A percentile compares a stretch with the other conserved stretches of the same genome.
Conservation (phyloP, 2,329 filamentous ascomycete genomes). For the Leptographium procerum region DNA sequence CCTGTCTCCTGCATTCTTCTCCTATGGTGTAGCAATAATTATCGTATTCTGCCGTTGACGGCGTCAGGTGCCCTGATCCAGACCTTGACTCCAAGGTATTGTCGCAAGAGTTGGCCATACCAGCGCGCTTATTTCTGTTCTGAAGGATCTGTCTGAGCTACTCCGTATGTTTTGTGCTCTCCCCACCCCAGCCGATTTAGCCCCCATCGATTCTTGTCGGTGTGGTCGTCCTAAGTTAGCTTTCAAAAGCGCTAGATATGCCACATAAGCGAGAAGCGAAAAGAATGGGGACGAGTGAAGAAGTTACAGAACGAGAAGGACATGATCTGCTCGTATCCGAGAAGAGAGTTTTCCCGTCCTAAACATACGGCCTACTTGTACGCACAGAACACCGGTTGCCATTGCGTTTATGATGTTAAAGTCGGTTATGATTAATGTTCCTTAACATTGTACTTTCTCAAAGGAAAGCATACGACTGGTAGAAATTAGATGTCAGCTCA, state of each 20-base stretch:
- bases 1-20: not conserved
- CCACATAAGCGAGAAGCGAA: not conserved
- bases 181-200: not conserved
- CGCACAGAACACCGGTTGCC: not conserved
- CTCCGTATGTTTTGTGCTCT: too few relatives aligned
- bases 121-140: slow-evolving; percentile 13
- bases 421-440: not conserved
- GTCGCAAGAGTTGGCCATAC: not conserved
- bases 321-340: too few relatives aligned
- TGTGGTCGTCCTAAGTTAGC: not conserved
- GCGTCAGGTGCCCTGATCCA: not conserved
- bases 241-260: not conserved
- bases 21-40: not conserved
- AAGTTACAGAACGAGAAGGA: not conserved
- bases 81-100: not conserved
- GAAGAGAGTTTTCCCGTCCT: not conserved
- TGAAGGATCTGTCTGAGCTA: not conserved
- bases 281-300: not conserved
- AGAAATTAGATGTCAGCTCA: not conserved
- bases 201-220: not conserved
- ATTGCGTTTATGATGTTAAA: not conserved
- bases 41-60: not conserved
- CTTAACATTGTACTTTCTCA: not conserved
- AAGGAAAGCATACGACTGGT: not conserved
- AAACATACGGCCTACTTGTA: not conserved